Base-by-base conservation (phyloP, 108 stramenopile genomes). In the Seminavis robusta region DNA sequence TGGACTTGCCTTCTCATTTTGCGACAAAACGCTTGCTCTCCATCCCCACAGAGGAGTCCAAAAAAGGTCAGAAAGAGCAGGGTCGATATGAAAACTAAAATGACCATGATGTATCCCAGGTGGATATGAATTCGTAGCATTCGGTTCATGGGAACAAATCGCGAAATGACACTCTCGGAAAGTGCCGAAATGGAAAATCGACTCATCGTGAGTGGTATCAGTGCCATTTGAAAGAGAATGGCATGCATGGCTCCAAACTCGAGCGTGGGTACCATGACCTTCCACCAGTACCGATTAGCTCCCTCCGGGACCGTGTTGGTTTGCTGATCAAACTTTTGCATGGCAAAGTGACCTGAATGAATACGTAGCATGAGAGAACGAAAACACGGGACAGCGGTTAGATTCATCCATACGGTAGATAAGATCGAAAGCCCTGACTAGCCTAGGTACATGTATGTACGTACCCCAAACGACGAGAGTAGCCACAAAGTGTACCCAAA, bases 201-300 rank as follows among this genome's bases (percentile, higher is more conserved):
- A 29, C 48, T 56, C 71, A 77, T 69, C 7, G 76, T 77, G 16
- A 77, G 49, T 13, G 76, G 76, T 21, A 77, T 43, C 40, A 77
- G 47, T 28, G 71, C 56, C 71, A 77, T 68, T 54, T 77, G 76
- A 28, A 73, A 77, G 10, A 77, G 51, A 64, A 77, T 71, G 4
- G 71, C 76, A 73, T 77, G 76, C 67, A 69, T 69, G 30, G 64
- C 37, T 24, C 76, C 76, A 64, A 73, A 77, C 36, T 77, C 76
- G n/a, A 77, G 29, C 2, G 76, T 26, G 1, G 76, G 76, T 27
- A 50, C 67, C 5, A 72, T 29, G 26, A 54, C 44, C 32, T 73
- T 72, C 56, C 53, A 50, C 67, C 67, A 73, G 53, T 69, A 69
- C 23, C 51, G 39, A 30, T 41, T 23, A 11, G 71, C 71, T 28